Conservation (phyloP, 805 yeast genomes). For the Kazachstania kunashirensis region DNA sequence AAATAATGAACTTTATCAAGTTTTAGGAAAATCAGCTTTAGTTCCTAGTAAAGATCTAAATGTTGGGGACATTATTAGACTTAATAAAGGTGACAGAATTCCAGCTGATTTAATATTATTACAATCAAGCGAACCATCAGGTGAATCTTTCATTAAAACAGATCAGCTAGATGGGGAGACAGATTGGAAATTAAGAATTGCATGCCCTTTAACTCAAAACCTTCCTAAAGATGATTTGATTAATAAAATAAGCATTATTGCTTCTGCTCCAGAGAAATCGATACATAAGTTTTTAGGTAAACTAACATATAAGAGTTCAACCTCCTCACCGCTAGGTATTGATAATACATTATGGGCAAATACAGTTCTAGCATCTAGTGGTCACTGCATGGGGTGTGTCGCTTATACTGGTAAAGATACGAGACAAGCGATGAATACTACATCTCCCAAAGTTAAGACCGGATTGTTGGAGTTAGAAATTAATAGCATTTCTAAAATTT, state of each 20-base stretch:
- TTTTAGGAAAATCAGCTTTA: conserved; percentile 37
- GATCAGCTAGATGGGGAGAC: conserved; percentile 99
- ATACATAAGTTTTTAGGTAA: conserved; percentile 79
- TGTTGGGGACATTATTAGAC: conserved; percentile 76
- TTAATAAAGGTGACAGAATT: conserved; percentile 74
- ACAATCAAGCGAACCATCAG: conserved; percentile 70
- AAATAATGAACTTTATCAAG: conserved; percentile 73
- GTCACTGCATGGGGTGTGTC: conserved; percentile 79
- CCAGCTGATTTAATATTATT: conserved; percentile 90
- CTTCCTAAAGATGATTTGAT: conserved; percentile 40
- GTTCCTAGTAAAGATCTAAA: conserved; percentile 53
- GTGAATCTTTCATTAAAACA: conserved; percentile 89
- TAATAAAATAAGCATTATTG: conserved; percentile 47
- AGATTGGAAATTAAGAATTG: conserved; percentile 91
- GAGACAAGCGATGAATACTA: conserved; percentile 89
- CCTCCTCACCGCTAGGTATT: conserved; percentile 55
- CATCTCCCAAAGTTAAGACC: conserved; percentile 75
- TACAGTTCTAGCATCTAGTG: conserved; percentile 84
- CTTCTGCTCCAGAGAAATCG: conserved; percentile 74
- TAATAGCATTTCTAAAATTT: conserved; percentile 74
- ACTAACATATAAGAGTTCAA: conserved; percentile 46
- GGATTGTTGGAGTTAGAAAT: conserved; percentile 88
- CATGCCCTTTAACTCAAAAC: conserved; percentile 63
- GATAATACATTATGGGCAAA: conserved; percentile 98
- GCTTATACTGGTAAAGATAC: conserved; percentile 90